phyloP scores from a whole-genome alignment of 805 yeast species.

The Sugiyamaella mastotermitis region DNA sequence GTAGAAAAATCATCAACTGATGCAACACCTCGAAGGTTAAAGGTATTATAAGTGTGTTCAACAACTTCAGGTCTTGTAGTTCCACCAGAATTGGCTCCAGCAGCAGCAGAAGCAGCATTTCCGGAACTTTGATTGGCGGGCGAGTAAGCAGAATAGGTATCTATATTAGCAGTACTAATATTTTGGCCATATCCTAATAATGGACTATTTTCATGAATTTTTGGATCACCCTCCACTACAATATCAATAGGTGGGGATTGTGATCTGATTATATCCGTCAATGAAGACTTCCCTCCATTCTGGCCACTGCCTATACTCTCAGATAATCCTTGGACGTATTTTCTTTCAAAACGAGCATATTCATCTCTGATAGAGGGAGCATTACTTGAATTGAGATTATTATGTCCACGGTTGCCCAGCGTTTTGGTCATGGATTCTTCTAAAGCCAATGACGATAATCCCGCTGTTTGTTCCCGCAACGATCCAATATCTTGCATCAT shows the following conservation, averaged over 20 bases:
- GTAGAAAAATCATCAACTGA: not conserved
- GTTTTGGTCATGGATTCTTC: conserved; percentile 18
- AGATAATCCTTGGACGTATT: conserved; percentile 1
- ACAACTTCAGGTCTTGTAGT: not conserved
- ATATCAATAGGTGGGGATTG: too few species aligned
- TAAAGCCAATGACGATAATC: conserved; percentile 18
- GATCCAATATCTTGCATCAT: conserved; percentile 1
- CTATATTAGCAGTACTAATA: not conserved
- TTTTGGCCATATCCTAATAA: too few species aligned
- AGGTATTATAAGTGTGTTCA: conserved; percentile 2
- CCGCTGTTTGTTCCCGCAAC: conserved; percentile 20
- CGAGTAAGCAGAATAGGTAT: not conserved
- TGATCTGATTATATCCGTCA: not conserved
- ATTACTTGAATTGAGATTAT: too few species aligned
- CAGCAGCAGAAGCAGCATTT: too few species aligned
- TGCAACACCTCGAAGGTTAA: not conserved
- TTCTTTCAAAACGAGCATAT: conserved; percentile 5
- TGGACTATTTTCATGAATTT: not conserved
- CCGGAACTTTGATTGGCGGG: not conserved
- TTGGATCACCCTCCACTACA: not conserved
- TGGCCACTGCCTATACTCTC: too few species aligned
- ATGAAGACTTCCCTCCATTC: not conserved
- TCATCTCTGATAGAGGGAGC: conserved; percentile 4
- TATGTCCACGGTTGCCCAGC: too few species aligned
- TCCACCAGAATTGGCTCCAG: too few species aligned